These are phyloP conservation scores for Hordeum vulgare DNA, from an alignment of 176 grass and related monocot species.

Conservation along the genomic window MorexV3_pseudomolecules_assembly NC_058524.1:544149556-544150055, in stretches of 20 bases:
- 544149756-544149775: constrained; percentile 68
- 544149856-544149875: constrained; percentile 70
- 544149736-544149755: constrained; percentile 54
- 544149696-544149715: constrained; percentile 80
- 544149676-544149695: constrained; percentile 98
- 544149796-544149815: constrained; percentile 59
- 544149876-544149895: constrained; percentile 82
- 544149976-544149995: constrained; percentile 34
- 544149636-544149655: neutral
- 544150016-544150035: constrained; percentile 57
- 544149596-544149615: neutral
- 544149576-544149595: neutral
- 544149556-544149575: neutral
- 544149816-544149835: constrained; percentile 80
- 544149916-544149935: constrained; percentile 89
- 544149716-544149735: constrained; percentile 66
- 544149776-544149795: constrained; percentile 63
- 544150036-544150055: constrained; percentile 24
- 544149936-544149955: constrained; percentile 88
- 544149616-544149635: constrained; percentile 6
- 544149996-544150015: constrained; percentile 33
- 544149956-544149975: constrained; percentile 60
- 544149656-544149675: constrained; percentile 34
- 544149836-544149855: constrained; percentile 74
- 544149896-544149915: constrained; percentile 83